Evolutionary conservation across 345 rosid species (phyloP).

Genomic region (Acer negundo): DNA sequence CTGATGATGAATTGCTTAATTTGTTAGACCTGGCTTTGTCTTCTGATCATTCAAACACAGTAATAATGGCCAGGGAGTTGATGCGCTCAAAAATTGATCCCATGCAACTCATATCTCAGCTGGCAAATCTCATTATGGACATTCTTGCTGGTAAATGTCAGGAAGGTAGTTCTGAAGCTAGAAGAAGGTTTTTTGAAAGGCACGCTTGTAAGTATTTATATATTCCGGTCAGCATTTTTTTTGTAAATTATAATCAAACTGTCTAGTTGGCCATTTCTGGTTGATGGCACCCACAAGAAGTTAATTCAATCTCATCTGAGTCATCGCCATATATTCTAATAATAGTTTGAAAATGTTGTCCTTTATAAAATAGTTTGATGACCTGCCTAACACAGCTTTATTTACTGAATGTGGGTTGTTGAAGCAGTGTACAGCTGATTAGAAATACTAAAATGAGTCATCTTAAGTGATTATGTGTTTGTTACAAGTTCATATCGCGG

Average conservation of each 20-base stretch:
- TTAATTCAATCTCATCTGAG: not conserved
- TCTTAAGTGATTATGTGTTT: no score
- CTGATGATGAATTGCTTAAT: constrained; percentile 93
- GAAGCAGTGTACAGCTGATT: not conserved
- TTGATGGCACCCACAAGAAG: not conserved
- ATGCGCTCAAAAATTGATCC: constrained; percentile 97
- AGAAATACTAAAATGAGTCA: no score
- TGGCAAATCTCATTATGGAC: constrained; percentile 93
- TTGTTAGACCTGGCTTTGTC: constrained; percentile 91
- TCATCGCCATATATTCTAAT: not conserved
- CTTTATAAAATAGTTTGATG: not conserved
- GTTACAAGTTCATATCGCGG: not conserved
- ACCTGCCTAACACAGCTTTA: not conserved
- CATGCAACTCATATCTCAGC: constrained; percentile 87
- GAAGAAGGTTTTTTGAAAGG: constrained; percentile 52
- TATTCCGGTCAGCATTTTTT: not conserved
- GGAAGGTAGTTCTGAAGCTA: constrained; percentile 63
- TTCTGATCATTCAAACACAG: constrained; percentile 89
- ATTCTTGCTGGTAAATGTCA: constrained; percentile 68
- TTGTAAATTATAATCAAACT: not conserved
- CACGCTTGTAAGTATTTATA: constrained; percentile 46
- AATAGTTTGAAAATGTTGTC: not conserved
- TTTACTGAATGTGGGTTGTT: not conserved
- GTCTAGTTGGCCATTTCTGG: not conserved
- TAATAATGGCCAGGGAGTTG: constrained; percentile 86